Evolutionary conservation across 2,329 filamentous ascomycete genomes (phyloP).

Genomic region (Ascochyta fabae): DNA sequence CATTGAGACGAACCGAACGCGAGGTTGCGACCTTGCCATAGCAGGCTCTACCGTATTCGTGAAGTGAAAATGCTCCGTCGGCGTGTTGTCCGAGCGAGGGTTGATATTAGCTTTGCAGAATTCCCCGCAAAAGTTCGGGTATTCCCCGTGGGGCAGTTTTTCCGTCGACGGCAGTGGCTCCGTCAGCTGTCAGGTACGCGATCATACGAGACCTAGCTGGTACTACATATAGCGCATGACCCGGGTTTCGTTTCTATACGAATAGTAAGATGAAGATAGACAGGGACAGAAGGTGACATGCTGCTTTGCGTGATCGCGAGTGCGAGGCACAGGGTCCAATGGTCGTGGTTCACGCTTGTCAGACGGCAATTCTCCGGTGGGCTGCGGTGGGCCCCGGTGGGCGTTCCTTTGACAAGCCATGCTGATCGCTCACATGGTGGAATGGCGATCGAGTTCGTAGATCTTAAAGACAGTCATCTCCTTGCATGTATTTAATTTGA

Average conservation of each 20-base stretch:
- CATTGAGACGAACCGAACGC: not conserved
- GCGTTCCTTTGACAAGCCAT: not conserved
- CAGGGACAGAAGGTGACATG: not conserved
- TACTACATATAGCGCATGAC: not conserved
- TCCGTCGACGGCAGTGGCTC: not conserved
- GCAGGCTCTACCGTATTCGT: slow-evolving; percentile 6
- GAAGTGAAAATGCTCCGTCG: not conserved
- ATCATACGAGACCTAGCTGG: not conserved
- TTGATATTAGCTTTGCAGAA: slow-evolving; percentile 10
- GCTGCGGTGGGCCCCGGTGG: not conserved
- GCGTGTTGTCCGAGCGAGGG: slow-evolving; percentile 13
- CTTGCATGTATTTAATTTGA: not conserved
- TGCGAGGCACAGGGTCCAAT: not conserved
- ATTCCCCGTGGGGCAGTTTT: slow-evolving; percentile 5
- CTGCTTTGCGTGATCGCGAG: not conserved
- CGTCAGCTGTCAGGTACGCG: not conserved
- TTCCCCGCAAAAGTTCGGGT: slow-evolving; percentile 17
- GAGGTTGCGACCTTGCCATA: not conserved
- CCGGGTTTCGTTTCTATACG: not conserved
- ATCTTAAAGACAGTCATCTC: not conserved
- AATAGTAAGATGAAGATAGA: not conserved
- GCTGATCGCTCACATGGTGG: not conserved
- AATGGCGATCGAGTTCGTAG: not conserved
- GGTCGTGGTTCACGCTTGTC: not conserved
- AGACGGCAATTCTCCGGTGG: not conserved